Conservation (phyloP, 2,329 filamentous ascomycete species). For the Clarireedia homoeocarpa region DNA sequence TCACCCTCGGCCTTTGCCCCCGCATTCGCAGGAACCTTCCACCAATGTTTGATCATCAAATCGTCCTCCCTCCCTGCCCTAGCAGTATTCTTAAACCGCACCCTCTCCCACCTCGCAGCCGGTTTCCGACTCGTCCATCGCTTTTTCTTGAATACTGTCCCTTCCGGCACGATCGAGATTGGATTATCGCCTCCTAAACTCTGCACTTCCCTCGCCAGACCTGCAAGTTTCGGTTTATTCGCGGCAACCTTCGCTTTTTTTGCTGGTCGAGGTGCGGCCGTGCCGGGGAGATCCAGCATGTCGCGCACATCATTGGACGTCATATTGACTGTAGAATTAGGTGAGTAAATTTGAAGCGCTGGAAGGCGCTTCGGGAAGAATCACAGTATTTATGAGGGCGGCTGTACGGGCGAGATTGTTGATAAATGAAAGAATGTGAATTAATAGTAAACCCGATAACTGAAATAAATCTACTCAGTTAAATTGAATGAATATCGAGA, state of each 20-base stretch:
- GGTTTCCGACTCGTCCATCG: constrained; percentile 47
- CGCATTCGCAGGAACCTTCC: constrained; percentile 46
- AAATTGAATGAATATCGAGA: neutral
- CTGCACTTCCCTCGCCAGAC: constrained; percentile 57
- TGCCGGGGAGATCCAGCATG: constrained; percentile 69
- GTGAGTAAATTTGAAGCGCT: neutral
- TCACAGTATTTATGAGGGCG: neutral
- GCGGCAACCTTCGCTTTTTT: constrained; percentile 69
- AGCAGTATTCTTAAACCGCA: constrained; percentile 69
- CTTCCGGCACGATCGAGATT: constrained; percentile 57
- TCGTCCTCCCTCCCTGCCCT: constrained; percentile 38
- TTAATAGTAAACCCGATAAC: neutral
- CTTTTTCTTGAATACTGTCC: constrained; percentile 51
- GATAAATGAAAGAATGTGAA: neutral
- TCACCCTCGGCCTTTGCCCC: constrained; percentile 40
- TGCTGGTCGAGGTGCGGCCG: constrained; percentile 45
- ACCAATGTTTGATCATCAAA: constrained; percentile 74
- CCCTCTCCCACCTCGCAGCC: constrained; percentile 56
- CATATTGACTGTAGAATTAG: constrained; percentile 38
- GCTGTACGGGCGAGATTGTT: neutral
- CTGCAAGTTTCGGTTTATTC: constrained; percentile 53
- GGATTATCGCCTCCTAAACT: constrained; percentile 58
- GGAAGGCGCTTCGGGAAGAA: neutral
- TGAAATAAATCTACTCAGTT: neutral
- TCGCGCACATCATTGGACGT: constrained; percentile 77